Percentiles rank a stretch among this genome's conserved stretches.
phyloP scores from a whole-genome alignment of 2,329 filamentous ascomycete genomes.

The Talaromyces amestolkiae region DNA sequence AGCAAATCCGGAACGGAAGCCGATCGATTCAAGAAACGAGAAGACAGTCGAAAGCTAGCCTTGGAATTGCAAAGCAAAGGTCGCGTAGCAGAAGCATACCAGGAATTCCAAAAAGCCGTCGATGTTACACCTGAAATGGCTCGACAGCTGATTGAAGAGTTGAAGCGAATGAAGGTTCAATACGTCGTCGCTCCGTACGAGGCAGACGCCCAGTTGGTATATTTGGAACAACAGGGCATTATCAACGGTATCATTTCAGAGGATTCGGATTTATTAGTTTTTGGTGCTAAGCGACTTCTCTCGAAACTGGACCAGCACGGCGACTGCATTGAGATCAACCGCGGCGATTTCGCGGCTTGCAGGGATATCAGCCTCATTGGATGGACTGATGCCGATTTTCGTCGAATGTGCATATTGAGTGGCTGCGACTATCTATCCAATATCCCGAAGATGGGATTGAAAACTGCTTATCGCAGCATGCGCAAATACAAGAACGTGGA shows the following conservation, averaged over 20 bases:
- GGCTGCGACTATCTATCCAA: constrained; percentile 93
- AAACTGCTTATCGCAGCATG: constrained; percentile 87
- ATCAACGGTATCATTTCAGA: constrained; percentile 90
- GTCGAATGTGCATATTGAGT: constrained; percentile 92
- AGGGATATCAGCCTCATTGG: constrained; percentile 84
- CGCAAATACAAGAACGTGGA: constrained; percentile 88
- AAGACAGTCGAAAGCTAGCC: constrained; percentile 72
- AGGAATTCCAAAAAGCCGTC: constrained; percentile 89
- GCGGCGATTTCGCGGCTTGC: constrained; percentile 82
- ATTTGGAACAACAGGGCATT: constrained; percentile 80
- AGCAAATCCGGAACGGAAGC: constrained; percentile 88
- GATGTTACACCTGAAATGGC: constrained; percentile 98
- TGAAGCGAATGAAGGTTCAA: constrained; percentile 74
- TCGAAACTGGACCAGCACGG: constrained; percentile 95
- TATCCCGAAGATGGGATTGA: constrained; percentile 81
- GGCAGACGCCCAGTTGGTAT: constrained; percentile 94
- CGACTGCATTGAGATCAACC: constrained; percentile 86
- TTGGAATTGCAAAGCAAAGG: constrained; percentile 78
- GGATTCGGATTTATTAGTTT: constrained; percentile 93
- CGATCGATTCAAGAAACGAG: constrained; percentile 69
- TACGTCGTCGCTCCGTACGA: constrained; percentile 97
- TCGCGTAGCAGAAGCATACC: constrained; percentile 73
- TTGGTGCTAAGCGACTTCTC: constrained; percentile 83
- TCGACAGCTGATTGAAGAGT: constrained; percentile 80
- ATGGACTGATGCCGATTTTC: constrained; percentile 88